Evolutionary conservation across 495 filamentous ascomycete genomes (phyloP), one percentile per base, ranked within the genome.

Genomic region (Penicillium parvum): DNA sequence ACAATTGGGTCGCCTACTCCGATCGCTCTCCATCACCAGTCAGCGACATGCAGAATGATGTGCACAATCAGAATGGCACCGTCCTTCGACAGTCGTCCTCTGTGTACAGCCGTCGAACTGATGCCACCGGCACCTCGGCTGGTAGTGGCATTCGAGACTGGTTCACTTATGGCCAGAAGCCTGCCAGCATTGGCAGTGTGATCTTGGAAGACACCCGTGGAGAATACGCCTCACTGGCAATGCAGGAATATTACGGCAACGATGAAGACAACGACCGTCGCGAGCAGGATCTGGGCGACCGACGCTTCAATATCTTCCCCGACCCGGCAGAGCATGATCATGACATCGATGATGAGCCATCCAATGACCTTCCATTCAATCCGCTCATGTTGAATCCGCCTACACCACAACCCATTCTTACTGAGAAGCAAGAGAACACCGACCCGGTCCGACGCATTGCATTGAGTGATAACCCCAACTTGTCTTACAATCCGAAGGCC

Each of bases 1-100:
- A 73, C 3, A 81, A 83, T 45, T 81, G 75, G 69, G 77, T 84
- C 55, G 74, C 73, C 7, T 79, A 84, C 50, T 67, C 77, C 0
- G 84, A 61, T 56, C 78, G 49, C 48, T 75, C 62, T 42, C 71
- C 68, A 52, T 74, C 69, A 6, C 76, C 74, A 23, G 34, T 43
- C 8, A 50, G 52, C 3, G 61, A 63, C 2, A 22, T 12, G 3
- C 50, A 55, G 10, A 50, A 52, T 3, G 61, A 63, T 2, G 25
- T 12, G 3, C 50, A 55, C 5, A 50, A 53, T 12, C 40, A 73
- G 16, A 65, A 69, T 21, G 60, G 14, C 1, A 42, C 58, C 19
- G 60, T 46, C 36, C 52, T 62, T 49, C 73, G 63, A 44, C 73
- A 69, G 40, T 64, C 64, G 37, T 69, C 58, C 16, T 70, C 65